phyloP scores from a whole-genome alignment of 1,139 yeast genomes.

The Yamadazyma pseudoaaseri region DNA sequence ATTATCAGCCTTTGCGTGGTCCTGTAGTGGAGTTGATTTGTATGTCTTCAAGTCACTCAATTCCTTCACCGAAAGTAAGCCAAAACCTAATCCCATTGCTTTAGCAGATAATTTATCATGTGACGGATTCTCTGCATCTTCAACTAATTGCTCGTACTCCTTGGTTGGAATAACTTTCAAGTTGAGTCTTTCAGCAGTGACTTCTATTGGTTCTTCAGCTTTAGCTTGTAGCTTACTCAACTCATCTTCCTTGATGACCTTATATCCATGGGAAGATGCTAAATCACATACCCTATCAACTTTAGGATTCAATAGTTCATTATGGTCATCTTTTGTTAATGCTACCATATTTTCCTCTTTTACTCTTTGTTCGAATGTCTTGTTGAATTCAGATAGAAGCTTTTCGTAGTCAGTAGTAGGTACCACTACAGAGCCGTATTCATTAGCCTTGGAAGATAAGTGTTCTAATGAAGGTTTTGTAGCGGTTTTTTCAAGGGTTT shows the following conservation, averaged over 20 bases:
- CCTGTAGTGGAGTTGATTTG: conserved; percentile 18
- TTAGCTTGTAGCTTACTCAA: conserved; percentile 9
- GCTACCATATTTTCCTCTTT: conserved; percentile 9
- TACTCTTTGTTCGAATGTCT: conserved; percentile 10
- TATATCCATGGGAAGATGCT: conserved; percentile 14
- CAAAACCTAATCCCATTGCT: conserved; percentile 18
- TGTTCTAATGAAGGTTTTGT: conserved; percentile 14
- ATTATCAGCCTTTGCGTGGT: conserved; percentile 17
- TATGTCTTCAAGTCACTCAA: conserved; percentile 11
- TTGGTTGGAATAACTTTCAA: conserved; percentile 13
- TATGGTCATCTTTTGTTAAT: conserved; percentile 4
- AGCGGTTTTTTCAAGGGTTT: conserved; percentile 10
- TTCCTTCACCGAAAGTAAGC: conserved; percentile 12
- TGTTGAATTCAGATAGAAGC: conserved; percentile 6
- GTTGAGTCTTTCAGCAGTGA: conserved; percentile 14
- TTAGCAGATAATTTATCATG: conserved; percentile 19
- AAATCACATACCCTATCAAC: conserved; percentile 13
- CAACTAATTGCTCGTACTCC: conserved; percentile 19
- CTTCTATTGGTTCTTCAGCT: conserved; percentile 17
- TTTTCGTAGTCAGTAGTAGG: conserved; percentile 12
- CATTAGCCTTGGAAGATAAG: conserved; percentile 20
- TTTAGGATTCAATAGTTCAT: conserved; percentile 15
- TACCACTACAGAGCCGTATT: conserved; percentile 19
- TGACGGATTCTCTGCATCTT: conserved; percentile 15
- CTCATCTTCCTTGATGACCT: background rate